Percentiles rank a stretch among this genome's conserved stretches.
phyloP scores from a whole-genome alignment of 2,329 filamentous ascomycete genomes.

The Aspergillus brasiliensis region DNA sequence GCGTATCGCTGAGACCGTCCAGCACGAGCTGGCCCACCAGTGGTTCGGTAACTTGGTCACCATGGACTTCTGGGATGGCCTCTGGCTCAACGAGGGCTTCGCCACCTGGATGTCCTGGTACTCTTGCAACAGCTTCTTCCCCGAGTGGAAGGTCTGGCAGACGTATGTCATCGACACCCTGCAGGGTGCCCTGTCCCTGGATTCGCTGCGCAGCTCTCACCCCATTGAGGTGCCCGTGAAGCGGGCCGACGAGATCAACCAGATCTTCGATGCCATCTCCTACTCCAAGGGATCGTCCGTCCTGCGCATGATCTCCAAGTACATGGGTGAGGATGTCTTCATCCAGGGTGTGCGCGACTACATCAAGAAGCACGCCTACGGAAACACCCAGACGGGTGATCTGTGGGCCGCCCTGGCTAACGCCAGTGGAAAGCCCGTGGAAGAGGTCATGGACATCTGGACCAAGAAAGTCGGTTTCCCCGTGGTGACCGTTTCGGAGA shows the following conservation, averaged over 20 bases:
- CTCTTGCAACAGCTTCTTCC: slow-evolving; percentile 91
- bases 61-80: slow-evolving; percentile 97
- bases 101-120: slow-evolving; percentile 94
- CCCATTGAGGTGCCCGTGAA: slow-evolving; percentile 96
- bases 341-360: slow-evolving; percentile 89
- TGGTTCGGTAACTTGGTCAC: slow-evolving; percentile 98
- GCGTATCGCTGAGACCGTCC: slow-evolving; percentile 90
- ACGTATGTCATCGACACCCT: slow-evolving; percentile 91
- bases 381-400: slow-evolving; percentile 88
- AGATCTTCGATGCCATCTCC: slow-evolving; percentile 97
- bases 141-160: slow-evolving; percentile 98
- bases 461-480: slow-evolving; percentile 95
- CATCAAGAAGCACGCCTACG: slow-evolving; percentile 94
- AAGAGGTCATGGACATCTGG: slow-evolving; percentile 92
- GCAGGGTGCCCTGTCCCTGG: slow-evolving; percentile 81
- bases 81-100: slow-evolving; percentile 95
- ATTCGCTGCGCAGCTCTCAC: slow-evolving; percentile 91
- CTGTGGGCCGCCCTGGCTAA: slow-evolving; percentile 86
- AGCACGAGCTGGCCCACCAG: slow-evolving; percentile 95
- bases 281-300: slow-evolving; percentile 97
- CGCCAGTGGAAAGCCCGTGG: slow-evolving; percentile 87
- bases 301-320: slow-evolving; percentile 94
- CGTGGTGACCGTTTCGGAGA: slow-evolving; percentile 82
- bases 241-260: slow-evolving; percentile 92
- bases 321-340: slow-evolving; percentile 88